Conservation (phyloP, 352 stramenopile genomes). For the Pythium guiyangense region DNA sequence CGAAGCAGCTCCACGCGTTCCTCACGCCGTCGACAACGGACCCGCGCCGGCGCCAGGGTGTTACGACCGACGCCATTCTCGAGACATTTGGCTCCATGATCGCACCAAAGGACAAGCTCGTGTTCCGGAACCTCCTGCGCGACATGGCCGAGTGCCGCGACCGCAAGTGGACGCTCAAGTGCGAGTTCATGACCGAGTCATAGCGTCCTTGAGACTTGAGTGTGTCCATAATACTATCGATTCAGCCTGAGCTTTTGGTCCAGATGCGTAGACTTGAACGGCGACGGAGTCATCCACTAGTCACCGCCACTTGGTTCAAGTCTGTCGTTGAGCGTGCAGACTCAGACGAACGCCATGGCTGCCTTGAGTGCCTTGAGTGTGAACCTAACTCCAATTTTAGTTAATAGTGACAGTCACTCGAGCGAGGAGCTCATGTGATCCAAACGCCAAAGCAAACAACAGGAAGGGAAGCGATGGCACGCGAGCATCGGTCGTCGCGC, state of each 20-base stretch:
- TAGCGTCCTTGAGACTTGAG: not conserved
- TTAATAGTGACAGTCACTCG: too few species aligned
- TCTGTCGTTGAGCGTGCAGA: too few species aligned
- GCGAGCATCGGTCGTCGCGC: constrained; percentile 7
- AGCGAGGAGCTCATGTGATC: too few species aligned
- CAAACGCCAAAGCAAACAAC: too few species aligned
- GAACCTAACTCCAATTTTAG: too few species aligned
- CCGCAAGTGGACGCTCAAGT: constrained; percentile 70
- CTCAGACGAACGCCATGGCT: too few species aligned
- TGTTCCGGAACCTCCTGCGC: constrained; percentile 82
- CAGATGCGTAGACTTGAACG: too few species aligned
- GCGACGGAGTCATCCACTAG: too few species aligned
- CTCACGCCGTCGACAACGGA: constrained; percentile 30
- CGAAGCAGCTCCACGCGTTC: constrained; percentile 80
- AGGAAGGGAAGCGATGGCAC: constrained; percentile 16
- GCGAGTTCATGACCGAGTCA: constrained; percentile 31
- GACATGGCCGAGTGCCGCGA: constrained; percentile 73
- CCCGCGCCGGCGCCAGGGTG: constrained; percentile 33
- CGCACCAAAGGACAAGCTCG: constrained; percentile 82
- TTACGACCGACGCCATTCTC: constrained; percentile 88
- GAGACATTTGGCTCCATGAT: constrained; percentile 83
- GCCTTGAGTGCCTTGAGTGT: too few species aligned
- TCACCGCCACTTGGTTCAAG: too few species aligned
- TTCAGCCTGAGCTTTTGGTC: too few species aligned
- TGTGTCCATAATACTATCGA: not conserved